These are phyloP conservation scores for Limnanthes douglasii DNA, from an alignment of 345 rosid species.

Conservation along the genomic window DNA sequence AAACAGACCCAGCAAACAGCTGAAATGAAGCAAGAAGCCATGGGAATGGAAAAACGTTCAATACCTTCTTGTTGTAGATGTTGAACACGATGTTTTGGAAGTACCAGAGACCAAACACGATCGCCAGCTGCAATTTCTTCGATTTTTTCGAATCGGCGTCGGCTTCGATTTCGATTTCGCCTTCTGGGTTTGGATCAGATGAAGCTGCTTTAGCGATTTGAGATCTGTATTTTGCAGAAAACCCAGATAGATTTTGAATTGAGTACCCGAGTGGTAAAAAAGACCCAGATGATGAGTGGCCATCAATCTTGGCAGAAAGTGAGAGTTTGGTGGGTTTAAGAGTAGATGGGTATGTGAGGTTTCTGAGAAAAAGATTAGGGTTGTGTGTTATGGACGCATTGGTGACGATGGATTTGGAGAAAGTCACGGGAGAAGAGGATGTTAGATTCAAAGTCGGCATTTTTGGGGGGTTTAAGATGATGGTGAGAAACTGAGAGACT, in stretches of 20 bases:
- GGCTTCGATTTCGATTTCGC: constrained; percentile 7
- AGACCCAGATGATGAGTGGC: too few relatives aligned
- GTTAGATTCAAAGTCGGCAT: constrained; percentile 47
- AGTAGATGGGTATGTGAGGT: constrained; percentile 12
- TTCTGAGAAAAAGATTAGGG: constrained; percentile 18
- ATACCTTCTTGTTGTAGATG: constrained; percentile 81
- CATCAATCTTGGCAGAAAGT: constrained; percentile 8
- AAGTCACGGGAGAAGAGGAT: constrained; percentile 23
- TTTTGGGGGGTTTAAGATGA: too few relatives aligned
- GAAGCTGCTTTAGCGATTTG: constrained; percentile 24
- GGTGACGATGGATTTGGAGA: constrained; percentile 22
- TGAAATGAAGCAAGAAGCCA: constrained; percentile 97
- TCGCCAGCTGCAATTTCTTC: constrained; percentile 46
- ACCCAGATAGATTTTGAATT: constrained; percentile 11
- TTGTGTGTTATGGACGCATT: constrained; percentile 13
- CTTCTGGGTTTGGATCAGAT: constrained; percentile 32
- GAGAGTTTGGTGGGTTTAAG: constrained; percentile 16
- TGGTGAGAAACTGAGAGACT: constrained; percentile 4
- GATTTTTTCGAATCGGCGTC: constrained; percentile 10
- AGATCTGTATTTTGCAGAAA: constrained; percentile 22
- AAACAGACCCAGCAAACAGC: constrained; percentile 75
- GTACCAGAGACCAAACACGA: constrained; percentile 84
- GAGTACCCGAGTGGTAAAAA: too few relatives aligned
- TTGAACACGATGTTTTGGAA: constrained; percentile 88
- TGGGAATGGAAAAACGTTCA: constrained; percentile 81